Evolutionary conservation across 2,329 filamentous ascomycete species (phyloP), one percentile per base, ranked within the genome.

Genomic region (Chaetothyriales sp.): DNA sequence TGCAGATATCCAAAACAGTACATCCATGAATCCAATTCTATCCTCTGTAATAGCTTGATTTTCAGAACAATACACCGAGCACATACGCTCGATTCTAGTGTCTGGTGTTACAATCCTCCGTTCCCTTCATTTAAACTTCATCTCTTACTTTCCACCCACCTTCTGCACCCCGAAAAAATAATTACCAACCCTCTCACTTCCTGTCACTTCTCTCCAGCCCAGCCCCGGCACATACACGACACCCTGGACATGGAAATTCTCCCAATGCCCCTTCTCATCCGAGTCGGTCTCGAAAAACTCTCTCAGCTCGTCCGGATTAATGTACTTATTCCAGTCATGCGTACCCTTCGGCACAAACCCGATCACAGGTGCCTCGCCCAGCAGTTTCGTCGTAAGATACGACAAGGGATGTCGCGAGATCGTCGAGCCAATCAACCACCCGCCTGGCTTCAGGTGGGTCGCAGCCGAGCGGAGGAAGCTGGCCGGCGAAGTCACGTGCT

Each of bases 251-350:
- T 76, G 83, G 83, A 90, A 55, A 3, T 48, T 44, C 4, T 1
- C 70, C 74, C 54, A 67, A 1, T 61, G 61, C 46, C 66, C 60
- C 55, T 66, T 69, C 60, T 76, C 71, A 63, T 70, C 52, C 1
- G 64, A 68, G 51, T 69, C 64, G 54, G 66, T 63, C 40, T 66
- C 64, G 19, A 63, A 65, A 40, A 65, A 59, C 15, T 57, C 64
- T 59, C 69, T 65, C 64, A 94, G 67, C 74, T 97, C 90, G 13
- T 78, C 73, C 57, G 86, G 85, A 64, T 95, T 92, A 59, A 98
- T 83, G 70, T 97, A 98, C 72, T 97, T 94, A 56, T 76, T 76
- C 92, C 92, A 98, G 67, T 95, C 89, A 70, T 98, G 92, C 46
- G 92, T 98, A 1, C 92, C 92, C 58, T 78, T 80, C 8, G 92